phyloP scores from a whole-genome alignment of 345 rosid species.

The Pseudoturritis turrita region DNA sequence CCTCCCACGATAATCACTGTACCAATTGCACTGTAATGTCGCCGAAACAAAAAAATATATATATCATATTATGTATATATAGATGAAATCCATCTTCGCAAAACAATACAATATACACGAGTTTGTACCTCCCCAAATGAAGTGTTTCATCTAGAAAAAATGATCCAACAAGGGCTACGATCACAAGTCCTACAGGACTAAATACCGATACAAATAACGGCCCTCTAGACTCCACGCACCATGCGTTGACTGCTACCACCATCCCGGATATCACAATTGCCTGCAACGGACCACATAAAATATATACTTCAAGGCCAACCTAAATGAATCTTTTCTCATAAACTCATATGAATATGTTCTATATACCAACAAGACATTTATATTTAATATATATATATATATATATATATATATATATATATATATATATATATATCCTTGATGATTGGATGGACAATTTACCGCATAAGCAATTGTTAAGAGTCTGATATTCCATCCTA shows the following conservation, averaged over 20 bases:
- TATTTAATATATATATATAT: not conserved
- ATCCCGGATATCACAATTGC: slow-evolving; percentile 42
- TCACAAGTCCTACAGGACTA: slow-evolving; percentile 41
- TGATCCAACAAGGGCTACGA: slow-evolving; percentile 42
- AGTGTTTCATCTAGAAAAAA: slow-evolving; percentile 41
- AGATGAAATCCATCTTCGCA: not conserved
- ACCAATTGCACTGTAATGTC: slow-evolving; percentile 36
- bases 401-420: not conserved
- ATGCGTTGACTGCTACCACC: slow-evolving; percentile 27
- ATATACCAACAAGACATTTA: not conserved
- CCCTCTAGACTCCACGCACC: slow-evolving; percentile 44
- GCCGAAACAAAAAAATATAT: too few relatives aligned
- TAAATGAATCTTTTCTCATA: not conserved
- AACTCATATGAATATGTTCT: not conserved
- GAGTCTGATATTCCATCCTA: slow-evolving; percentile 46
- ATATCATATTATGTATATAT: too few relatives aligned
- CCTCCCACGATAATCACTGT: slow-evolving; percentile 38
- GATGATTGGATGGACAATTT: not conserved
- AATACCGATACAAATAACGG: slow-evolving; percentile 44
- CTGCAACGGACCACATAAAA: slow-evolving; percentile 9
- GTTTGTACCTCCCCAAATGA: slow-evolving; percentile 44
- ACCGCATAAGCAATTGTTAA: slow-evolving; percentile 38
- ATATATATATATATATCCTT: not conserved
- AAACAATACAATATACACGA: slow-evolving; percentile 6
- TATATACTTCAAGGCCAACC: not conserved